These are phyloP conservation scores for Heliamphora exappendiculata DNA, from an alignment of 148 eudicot species.

Conservation along the genomic window DNA sequence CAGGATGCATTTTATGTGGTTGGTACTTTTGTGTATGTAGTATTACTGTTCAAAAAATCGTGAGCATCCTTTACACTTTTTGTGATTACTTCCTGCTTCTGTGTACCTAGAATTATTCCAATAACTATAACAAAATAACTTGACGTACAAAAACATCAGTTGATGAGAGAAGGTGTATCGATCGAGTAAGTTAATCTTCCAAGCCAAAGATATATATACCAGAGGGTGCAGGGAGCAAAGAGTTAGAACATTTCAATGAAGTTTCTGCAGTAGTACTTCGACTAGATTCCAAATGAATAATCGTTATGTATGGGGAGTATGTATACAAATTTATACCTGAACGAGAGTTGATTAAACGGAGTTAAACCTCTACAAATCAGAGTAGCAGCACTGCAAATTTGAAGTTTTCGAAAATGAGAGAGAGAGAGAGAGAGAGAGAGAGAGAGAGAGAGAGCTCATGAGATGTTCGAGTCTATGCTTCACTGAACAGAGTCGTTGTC, in stretches of 20 bases:
- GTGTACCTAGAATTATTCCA: too few relatives aligned
- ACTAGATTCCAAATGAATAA: background rate
- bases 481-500: too few relatives aligned
- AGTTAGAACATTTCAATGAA: background rate
- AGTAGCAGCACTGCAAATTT: background rate
- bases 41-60: too few relatives aligned
- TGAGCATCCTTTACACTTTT: too few relatives aligned
- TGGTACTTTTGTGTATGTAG: too few relatives aligned
- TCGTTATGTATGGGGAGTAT: too few relatives aligned
- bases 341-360: background rate
- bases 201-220: too few relatives aligned
- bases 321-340: conserved; percentile 1
- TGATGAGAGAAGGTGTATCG: background rate
- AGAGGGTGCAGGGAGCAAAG: background rate
- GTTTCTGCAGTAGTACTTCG: background rate
- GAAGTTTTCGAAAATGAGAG: background rate
- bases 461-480: background rate
- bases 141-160: background rate
- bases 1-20: too few relatives aligned
- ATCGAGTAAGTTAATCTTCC: background rate
- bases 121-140: background rate
- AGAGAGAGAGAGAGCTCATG: background rate
- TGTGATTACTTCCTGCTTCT: too few relatives aligned
- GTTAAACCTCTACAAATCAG: background rate
- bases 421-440: background rate